Evolutionary conservation across 2,329 filamentous ascomycete genomes (phyloP).

Genomic region (Massarina eburnea): DNA sequence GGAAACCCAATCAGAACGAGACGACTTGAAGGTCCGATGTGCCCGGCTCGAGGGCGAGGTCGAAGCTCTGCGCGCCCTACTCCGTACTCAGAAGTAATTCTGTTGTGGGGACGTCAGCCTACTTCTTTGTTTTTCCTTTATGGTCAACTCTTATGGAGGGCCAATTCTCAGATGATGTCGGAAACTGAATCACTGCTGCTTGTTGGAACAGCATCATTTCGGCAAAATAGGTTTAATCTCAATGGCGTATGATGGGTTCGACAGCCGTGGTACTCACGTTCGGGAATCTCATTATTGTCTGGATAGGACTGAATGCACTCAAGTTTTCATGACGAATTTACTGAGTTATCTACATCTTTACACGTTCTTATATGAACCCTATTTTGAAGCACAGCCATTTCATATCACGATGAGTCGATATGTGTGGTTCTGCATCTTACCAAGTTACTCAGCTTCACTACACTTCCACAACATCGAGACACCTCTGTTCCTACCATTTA

Average conservation of each 20-base stretch:
- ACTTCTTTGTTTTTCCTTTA: slow-evolving; percentile 5
- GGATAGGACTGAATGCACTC: slow-evolving; percentile 5
- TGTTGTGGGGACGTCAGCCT: slow-evolving; percentile 11
- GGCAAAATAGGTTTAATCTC: slow-evolving; percentile 34
- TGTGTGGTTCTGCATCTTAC: background rate
- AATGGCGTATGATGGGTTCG: slow-evolving; percentile 7
- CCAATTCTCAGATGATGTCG: slow-evolving; percentile 36
- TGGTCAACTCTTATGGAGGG: slow-evolving; percentile 1
- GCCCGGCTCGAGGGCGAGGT: slow-evolving; percentile 67
- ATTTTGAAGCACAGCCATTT: slow-evolving; percentile 3
- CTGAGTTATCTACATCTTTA: slow-evolving; percentile 2
- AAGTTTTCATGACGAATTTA: background rate
- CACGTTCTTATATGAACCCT: slow-evolving; percentile 3
- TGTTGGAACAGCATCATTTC: slow-evolving; percentile 26
- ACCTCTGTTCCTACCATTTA: too few relatives aligned
- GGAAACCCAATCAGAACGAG: slow-evolving; percentile 62
- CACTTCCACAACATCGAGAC: too few relatives aligned
- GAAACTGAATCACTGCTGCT: slow-evolving; percentile 26
- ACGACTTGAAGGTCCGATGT: slow-evolving; percentile 64
- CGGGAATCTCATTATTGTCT: background rate
- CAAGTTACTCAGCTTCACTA: background rate
- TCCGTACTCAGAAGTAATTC: slow-evolving; percentile 45
- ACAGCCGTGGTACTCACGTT: slow-evolving; percentile 13
- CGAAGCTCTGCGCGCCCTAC: slow-evolving; percentile 57
- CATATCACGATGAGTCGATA: slow-evolving; percentile 19